phyloP scores from a whole-genome alignment of 345 rosid species.

The Eutrema yunnanense region DNA sequence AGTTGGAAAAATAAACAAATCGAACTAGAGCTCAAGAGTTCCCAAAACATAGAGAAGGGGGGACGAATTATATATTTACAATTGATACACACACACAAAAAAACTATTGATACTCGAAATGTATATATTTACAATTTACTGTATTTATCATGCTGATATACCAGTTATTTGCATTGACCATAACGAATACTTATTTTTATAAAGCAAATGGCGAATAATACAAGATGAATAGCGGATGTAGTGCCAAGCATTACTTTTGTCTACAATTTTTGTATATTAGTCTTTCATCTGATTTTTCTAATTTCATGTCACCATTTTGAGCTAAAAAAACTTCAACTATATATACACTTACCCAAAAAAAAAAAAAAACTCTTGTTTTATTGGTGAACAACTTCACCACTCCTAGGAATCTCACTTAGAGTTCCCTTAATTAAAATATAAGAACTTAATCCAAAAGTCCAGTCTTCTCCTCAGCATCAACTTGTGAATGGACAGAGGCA shows the following conservation, averaged over 20 bases:
- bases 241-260: too few species aligned
- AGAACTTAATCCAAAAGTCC: conserved; percentile 25
- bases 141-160: too few species aligned
- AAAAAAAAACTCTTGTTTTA: not conserved
- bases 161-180: too few species aligned
- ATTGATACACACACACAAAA: too few species aligned
- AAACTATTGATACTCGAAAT: too few species aligned
- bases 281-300: not conserved
- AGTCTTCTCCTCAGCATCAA: conserved; percentile 32
- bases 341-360: too few species aligned
- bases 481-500: conserved; percentile 27
- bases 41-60: not conserved
- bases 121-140: too few species aligned
- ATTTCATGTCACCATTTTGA: not conserved
- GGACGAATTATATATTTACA: too few species aligned
- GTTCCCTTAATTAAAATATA: not conserved
- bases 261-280: not conserved
- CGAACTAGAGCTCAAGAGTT: not conserved
- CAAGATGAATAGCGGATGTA: too few species aligned
- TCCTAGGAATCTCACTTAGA: not conserved
- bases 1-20: not conserved
- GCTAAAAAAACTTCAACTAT: not conserved
- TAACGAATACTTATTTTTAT: too few species aligned
- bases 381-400: not conserved
- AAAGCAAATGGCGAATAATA: too few species aligned